A percentile compares a stretch with the other conserved stretches of the same genome.
Conservation (phyloP, 1,284 basidiomycete species). For the Vanrija humicola region DNA sequence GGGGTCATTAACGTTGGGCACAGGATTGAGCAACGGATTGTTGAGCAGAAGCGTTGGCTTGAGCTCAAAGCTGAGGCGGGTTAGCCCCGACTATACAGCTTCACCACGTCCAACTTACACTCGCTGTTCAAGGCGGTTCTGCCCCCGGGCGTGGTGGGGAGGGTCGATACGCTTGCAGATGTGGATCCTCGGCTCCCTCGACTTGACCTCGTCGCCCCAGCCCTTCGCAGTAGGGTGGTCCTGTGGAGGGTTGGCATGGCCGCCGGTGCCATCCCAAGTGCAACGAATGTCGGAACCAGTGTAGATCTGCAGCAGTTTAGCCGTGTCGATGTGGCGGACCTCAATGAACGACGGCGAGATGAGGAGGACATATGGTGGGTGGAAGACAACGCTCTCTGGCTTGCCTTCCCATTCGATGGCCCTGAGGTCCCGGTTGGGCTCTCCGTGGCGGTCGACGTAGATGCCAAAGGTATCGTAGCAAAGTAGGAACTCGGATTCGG, state of each 20-base stretch:
- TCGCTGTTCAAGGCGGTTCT: constrained; percentile 40
- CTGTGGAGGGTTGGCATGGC: constrained; percentile 25
- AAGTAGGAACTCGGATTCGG: constrained; percentile 83
- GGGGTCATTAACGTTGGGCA: constrained; percentile 39
- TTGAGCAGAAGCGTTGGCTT: constrained; percentile 47
- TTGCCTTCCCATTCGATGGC: constrained; percentile 95
- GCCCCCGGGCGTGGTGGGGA: too few relatives aligned
- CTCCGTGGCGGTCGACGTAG: constrained; percentile 59
- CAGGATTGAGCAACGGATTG: constrained; percentile 44
- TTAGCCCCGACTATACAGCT: too few relatives aligned
- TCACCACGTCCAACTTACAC: constrained; percentile 20
- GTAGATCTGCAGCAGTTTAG: constrained; percentile 84
- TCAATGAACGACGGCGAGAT: constrained; percentile 92
- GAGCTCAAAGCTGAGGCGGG: constrained; percentile 41
- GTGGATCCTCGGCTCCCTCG: constrained; percentile 47
- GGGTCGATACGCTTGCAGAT: constrained; percentile 41
- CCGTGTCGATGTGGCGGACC: constrained; percentile 78
- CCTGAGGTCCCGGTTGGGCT: constrained; percentile 64
- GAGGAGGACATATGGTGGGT: constrained; percentile 82
- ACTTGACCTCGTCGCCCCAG: constrained; percentile 45
- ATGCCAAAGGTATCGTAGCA: constrained; percentile 93
- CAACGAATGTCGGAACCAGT: constrained; percentile 74
- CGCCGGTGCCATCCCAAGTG: constrained; percentile 65
- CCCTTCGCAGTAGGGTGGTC: constrained; percentile 43
- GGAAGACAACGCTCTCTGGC: constrained; percentile 79